Percentiles rank a stretch among this genome's conserved stretches.
Evolutionary conservation across 139 green algal genomes (phyloP).

Genomic region (Picochlorum sp.): DNA sequence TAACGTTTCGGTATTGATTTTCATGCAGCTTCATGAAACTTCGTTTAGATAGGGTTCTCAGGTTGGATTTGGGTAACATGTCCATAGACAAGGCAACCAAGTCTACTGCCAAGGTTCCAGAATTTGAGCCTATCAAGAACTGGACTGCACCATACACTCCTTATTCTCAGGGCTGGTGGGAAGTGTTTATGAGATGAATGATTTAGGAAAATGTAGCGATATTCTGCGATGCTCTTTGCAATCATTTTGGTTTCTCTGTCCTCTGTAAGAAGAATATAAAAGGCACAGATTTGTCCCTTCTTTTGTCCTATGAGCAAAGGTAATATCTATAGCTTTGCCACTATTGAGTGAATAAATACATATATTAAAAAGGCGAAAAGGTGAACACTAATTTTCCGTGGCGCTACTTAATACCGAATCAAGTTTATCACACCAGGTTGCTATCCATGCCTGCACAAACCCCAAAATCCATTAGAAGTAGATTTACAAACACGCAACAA

Average conservation of each 20-base stretch:
- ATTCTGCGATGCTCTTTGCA: not conserved
- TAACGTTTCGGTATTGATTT: too few relatives aligned
- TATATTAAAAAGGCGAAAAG: too few relatives aligned
- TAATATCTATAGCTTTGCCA: too few relatives aligned
- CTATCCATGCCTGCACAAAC: conserved; percentile 1
- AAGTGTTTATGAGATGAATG: conserved; percentile 24
- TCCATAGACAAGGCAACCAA: conserved; percentile 40
- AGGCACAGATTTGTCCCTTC: too few relatives aligned
- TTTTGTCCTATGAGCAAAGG: too few relatives aligned
- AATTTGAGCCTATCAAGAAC: conserved; percentile 44
- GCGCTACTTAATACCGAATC: not conserved
- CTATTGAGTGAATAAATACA: too few relatives aligned
- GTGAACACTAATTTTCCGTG: not conserved
- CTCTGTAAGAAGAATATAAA: not conserved
- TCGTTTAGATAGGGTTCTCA: conserved; percentile 76
- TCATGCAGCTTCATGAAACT: conserved; percentile 84
- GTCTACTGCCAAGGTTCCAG: conserved; percentile 40
- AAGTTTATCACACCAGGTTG: conserved; percentile 3
- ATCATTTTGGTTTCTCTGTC: too few relatives aligned
- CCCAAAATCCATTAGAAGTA: too few relatives aligned
- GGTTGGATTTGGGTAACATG: conserved; percentile 51
- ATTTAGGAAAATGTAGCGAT: not conserved
- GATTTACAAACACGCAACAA: conserved; percentile 19
- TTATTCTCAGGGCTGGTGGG: conserved; percentile 52
- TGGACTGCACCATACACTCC: conserved; percentile 78